Percentiles rank a stretch among this genome's conserved stretches.
Evolutionary conservation across 2,329 filamentous ascomycete species (phyloP).

Genomic region (Aureobasidium subglaciale): DNA sequence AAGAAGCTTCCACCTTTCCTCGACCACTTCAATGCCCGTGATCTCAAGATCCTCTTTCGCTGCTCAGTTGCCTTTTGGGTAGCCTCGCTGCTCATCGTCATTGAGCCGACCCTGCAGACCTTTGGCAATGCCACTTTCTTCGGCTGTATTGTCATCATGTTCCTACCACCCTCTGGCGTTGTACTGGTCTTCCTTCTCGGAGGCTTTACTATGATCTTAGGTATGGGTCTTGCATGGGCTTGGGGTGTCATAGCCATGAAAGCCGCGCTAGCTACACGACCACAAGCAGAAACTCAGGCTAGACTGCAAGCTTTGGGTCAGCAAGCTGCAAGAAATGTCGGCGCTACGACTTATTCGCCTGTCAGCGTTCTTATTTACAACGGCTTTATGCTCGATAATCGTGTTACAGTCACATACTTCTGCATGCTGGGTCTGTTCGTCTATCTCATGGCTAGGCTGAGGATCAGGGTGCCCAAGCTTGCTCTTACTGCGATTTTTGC

Average conservation of each 20-base stretch:
- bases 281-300: neutral
- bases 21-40: slow-evolving; percentile 16
- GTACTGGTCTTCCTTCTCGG: slow-evolving; percentile 8
- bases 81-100: slow-evolving; percentile 12
- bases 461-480: slow-evolving; percentile 14
- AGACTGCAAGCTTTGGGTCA: neutral
- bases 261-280: slow-evolving; percentile 12
- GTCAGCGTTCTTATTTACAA: slow-evolving; percentile 8
- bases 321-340: neutral
- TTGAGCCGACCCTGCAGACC: neutral
- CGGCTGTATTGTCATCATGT: slow-evolving; percentile 5
- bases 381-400: slow-evolving; percentile 14
- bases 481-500: slow-evolving; percentile 13
- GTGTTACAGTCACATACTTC: slow-evolving; percentile 16
- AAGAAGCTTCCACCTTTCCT: slow-evolving; percentile 12
- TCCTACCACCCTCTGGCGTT: slow-evolving; percentile 14
- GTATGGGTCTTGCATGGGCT: slow-evolving; percentile 14
- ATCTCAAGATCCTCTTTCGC: slow-evolving; percentile 16
- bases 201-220: slow-evolving; percentile 12
- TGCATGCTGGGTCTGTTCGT: slow-evolving; percentile 17
- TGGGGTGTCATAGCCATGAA: slow-evolving; percentile 16
- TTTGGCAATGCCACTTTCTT: slow-evolving; percentile 16
- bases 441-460: slow-evolving; percentile 15
- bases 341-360: neutral
- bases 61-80: slow-evolving; percentile 16